Percentiles rank a stretch among this genome's conserved stretches.
phyloP scores from a whole-genome alignment of 2,329 filamentous ascomycete genomes.

The Helotiales sp. region DNA sequence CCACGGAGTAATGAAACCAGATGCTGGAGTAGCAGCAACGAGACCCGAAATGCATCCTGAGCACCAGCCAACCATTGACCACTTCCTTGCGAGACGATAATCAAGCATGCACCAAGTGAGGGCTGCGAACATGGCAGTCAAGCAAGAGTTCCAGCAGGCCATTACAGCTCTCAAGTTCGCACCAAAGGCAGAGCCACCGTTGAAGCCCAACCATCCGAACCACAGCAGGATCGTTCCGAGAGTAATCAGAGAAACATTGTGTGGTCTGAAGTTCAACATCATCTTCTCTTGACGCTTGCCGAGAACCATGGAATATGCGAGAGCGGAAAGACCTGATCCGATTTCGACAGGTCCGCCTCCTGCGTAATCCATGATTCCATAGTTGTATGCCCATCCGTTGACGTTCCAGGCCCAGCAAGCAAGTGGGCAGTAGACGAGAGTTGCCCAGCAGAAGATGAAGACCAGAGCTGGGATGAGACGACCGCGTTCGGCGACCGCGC shows the following conservation, averaged over 20 bases:
- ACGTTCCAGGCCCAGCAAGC: conserved; percentile 96
- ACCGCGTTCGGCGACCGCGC: conserved; percentile 90
- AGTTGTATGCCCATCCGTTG: conserved; percentile 89
- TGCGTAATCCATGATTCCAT: conserved; percentile 93
- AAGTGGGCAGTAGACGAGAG: conserved; percentile 93
- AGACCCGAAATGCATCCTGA: conserved; percentile 71
- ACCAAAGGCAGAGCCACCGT: conserved; percentile 92
- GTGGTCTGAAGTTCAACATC: conserved; percentile 99
- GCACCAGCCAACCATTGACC: conserved; percentile 68
- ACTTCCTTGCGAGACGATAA: conserved; percentile 66
- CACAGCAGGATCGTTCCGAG: conserved; percentile 93
- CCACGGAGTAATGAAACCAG: conserved; percentile 68
- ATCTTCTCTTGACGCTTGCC: conserved; percentile 97
- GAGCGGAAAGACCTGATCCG: conserved; percentile 84
- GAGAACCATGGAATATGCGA: conserved; percentile 94
- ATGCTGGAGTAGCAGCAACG: conserved; percentile 68
- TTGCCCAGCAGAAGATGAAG: conserved; percentile 95
- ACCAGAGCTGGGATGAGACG: conserved; percentile 92
- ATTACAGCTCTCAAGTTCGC: conserved; percentile 92
- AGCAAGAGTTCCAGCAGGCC: conserved; percentile 97
- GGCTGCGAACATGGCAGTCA: conserved; percentile 76
- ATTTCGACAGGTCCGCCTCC: conserved; percentile 98
- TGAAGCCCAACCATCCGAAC: conserved; percentile 99
- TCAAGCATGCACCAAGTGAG: conserved; percentile 95
- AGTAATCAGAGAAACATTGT: conserved; percentile 97